These are phyloP conservation scores for Phyllosticta citriasiana DNA, from an alignment of 2,329 filamentous ascomycete genomes.

Conservation along the genomic window DNA sequence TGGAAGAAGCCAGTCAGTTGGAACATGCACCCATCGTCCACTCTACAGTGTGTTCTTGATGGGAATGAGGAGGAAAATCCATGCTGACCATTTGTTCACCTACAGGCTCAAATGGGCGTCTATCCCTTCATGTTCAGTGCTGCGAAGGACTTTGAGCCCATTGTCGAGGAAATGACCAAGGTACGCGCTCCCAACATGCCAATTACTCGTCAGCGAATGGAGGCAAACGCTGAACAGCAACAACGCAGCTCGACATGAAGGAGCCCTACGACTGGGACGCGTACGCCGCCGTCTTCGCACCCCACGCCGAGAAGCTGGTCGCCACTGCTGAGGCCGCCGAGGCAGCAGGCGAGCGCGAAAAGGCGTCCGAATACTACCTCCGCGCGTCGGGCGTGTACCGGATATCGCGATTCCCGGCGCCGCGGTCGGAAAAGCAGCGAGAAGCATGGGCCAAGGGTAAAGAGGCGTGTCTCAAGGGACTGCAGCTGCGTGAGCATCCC, in stretches of 20 bases:
- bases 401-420: slow-evolving; percentile 59
- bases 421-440: slow-evolving; percentile 42
- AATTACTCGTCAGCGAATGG: slow-evolving; percentile 12
- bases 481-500: slow-evolving; percentile 38
- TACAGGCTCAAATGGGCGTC: slow-evolving; percentile 43
- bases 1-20: slow-evolving; percentile 56
- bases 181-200: slow-evolving; percentile 24
- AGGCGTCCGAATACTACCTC: slow-evolving; percentile 52
- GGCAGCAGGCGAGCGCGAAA: slow-evolving; percentile 37
- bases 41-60: not conserved
- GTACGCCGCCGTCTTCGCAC: slow-evolving; percentile 54
- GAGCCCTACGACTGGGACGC: slow-evolving; percentile 53
- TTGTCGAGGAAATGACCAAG: slow-evolving; percentile 54
- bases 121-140: slow-evolving; percentile 67
- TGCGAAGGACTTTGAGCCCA: slow-evolving; percentile 57
- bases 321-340: slow-evolving; percentile 43
- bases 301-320: slow-evolving; percentile 49
- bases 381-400: slow-evolving; percentile 63
- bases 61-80: not conserved
- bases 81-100: not conserved
- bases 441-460: slow-evolving; percentile 58
- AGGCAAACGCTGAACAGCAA: not conserved
- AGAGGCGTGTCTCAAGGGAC: slow-evolving; percentile 48
- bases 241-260: slow-evolving; percentile 44
- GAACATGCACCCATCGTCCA: not conserved